Evolutionary conservation across 768 basidiomycete species (phyloP), one percentile per base, ranked within the genome.

Genomic region (Saitozyma podzolica): DNA sequence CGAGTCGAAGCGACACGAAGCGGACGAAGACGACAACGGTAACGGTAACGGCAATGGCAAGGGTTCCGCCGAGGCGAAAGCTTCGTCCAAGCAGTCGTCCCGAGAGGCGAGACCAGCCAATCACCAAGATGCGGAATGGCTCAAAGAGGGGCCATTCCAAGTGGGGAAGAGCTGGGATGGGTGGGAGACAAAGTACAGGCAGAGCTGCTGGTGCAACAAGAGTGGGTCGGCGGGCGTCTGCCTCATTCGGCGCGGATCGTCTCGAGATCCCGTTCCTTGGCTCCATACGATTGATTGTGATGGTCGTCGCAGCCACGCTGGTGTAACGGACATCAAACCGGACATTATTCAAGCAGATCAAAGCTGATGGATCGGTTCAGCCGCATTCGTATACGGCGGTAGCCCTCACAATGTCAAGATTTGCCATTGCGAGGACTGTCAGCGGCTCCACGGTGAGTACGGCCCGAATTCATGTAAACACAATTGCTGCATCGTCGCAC

Each of bases 391-490:
- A 4, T 74, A 64, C 59, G 54, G 59, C 29, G 61, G 47, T 0
- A 65, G 72, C 43, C 70, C 73, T 1, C 43, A 66, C 2, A 56
- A 64, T 45, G 58, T 58, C 49, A 75, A 75, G 58, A 62, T 70
- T 40, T 75, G 73, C 47, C 73, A 75, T 58, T 75, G 73, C 54
- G 70, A 72, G 47, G 73, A 75, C 53, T 75, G 73, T 60, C 73
- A 75, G 52, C 40, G 73, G 41, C 56, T 75, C 11, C 73, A 75
- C 53, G 73, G 73, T 74, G 58, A 29, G 29, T 29, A 29, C 29
- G 29, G 29, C 29, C 29, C 29, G 29, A 5, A 29, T 29, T 29
- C 29, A 29, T 65, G 73, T 67, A 3, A 11, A 16, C 50, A 2
- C 42, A 17, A 48, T 14, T 29, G 14, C 17, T 52, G 13, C 40